These are phyloP conservation scores for Rhodotorula glutinis DNA, from an alignment of 1,284 basidiomycete genomes.

Conservation along the genomic window DNA sequence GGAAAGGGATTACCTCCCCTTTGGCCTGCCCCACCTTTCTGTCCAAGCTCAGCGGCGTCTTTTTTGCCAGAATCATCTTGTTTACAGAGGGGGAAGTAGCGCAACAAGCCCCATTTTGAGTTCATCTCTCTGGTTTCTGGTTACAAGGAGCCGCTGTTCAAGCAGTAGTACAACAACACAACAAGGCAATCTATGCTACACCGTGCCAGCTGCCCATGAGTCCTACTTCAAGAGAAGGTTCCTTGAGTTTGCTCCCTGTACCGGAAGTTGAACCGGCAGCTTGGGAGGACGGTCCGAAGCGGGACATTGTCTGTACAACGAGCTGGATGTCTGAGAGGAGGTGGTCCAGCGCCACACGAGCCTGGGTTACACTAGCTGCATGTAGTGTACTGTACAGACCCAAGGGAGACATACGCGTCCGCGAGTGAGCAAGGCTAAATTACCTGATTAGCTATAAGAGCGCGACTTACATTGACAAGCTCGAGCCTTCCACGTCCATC, in stretches of 20 bases:
- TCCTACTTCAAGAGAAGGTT: constrained; percentile 29
- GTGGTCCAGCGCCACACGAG: constrained; percentile 52
- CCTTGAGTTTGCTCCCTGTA: neutral
- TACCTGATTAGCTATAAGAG: too few relatives aligned
- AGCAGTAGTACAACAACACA: neutral
- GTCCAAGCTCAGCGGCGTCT: too few relatives aligned
- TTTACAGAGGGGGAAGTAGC: too few relatives aligned
- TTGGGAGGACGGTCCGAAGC: constrained; percentile 31
- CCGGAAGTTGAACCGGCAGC: neutral
- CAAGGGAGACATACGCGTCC: neutral
- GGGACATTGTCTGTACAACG: constrained; percentile 44
- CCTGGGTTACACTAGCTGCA: constrained; percentile 42
- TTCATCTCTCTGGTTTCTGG: too few relatives aligned
- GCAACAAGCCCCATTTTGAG: too few relatives aligned
- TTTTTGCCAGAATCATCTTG: too few relatives aligned
- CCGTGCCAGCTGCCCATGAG: constrained; percentile 35
- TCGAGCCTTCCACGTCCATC: constrained; percentile 10
- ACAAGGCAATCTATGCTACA: neutral
- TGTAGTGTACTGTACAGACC: constrained; percentile 19
- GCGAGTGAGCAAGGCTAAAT: too few relatives aligned
- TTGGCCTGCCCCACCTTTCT: too few relatives aligned
- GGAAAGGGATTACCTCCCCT: too few relatives aligned
- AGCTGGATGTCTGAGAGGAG: constrained; percentile 60
- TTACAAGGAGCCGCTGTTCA: neutral
- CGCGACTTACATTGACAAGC: constrained; percentile 27